Percentiles rank a stretch among this genome's conserved stretches.
phyloP scores from a whole-genome alignment of 768 basidiomycete genomes.

The Boletus edulis region DNA sequence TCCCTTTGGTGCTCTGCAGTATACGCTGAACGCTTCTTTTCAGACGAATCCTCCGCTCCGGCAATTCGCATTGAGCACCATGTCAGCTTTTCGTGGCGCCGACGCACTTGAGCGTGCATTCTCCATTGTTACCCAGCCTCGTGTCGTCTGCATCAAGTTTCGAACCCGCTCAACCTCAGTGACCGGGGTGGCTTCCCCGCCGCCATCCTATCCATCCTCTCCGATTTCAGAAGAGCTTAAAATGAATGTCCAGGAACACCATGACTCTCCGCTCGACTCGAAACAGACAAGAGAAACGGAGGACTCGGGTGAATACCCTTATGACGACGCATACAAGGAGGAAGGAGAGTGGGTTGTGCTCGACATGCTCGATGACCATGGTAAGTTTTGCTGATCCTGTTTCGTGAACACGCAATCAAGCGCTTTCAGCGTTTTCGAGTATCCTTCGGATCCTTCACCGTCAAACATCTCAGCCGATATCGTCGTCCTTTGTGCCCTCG shows the following conservation, averaged over 20 bases:
- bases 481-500: constrained; percentile 43
- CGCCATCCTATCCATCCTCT: constrained; percentile 24
- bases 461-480: constrained; percentile 31
- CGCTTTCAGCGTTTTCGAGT: constrained; percentile 41
- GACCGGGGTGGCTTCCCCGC: constrained; percentile 11
- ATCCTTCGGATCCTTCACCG: constrained; percentile 55
- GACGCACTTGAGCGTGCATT: constrained; percentile 39
- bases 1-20: constrained; percentile 14
- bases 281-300: constrained; percentile 6
- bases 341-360: constrained; percentile 51
- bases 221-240: constrained; percentile 16
- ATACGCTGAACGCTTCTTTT: constrained; percentile 1
- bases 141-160: constrained; percentile 45
- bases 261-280: neutral
- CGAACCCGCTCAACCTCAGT: neutral
- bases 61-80: constrained; percentile 37
- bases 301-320: neutral
- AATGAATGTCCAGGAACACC: constrained; percentile 1
- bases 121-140: constrained; percentile 20
- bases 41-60: constrained; percentile 43
- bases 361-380: constrained; percentile 48
- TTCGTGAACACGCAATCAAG: neutral
- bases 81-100: constrained; percentile 43
- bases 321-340: neutral
- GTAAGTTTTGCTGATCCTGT: constrained; percentile 19